Conservation (phyloP, 371 early-diverging fungal genomes). For the Apophysomyces trapeziformis region DNA sequence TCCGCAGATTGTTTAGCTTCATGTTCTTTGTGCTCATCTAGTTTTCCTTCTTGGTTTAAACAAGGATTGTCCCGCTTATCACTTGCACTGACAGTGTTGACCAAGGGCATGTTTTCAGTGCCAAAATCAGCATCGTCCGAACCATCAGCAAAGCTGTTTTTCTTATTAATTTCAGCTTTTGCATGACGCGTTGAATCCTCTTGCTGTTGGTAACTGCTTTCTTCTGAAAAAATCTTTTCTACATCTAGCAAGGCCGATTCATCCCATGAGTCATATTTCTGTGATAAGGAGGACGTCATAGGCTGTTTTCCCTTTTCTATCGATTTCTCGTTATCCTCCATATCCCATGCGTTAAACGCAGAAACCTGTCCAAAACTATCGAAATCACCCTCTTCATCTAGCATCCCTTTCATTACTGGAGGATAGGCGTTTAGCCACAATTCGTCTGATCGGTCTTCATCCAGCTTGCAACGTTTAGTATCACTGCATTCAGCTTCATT, state of each 20-base stretch:
- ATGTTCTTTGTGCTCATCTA: too few species aligned
- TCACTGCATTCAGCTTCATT: neutral
- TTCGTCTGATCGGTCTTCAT: neutral
- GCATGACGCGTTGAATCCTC: too few species aligned
- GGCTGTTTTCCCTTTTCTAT: constrained; percentile 1
- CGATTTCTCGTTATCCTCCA: neutral
- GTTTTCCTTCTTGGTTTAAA: too few species aligned
- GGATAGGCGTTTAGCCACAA: neutral
- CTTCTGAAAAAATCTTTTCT: neutral
- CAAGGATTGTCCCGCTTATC: too few species aligned
- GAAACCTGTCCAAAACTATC: constrained; percentile 2
- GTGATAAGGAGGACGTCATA: neutral
- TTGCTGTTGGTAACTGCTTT: too few species aligned
- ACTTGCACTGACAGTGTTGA: too few species aligned
- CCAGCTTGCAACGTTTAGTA: neutral
- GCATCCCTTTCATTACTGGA: neutral
- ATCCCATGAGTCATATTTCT: neutral
- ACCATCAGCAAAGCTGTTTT: too few species aligned
- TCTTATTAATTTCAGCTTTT: too few species aligned
- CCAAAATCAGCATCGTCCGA: too few species aligned
- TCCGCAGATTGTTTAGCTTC: too few species aligned
- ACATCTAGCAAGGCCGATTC: neutral
- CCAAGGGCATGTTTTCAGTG: too few species aligned
- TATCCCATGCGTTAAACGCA: neutral
- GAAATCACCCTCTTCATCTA: constrained; percentile 2